Percentiles rank a stretch among this genome's conserved stretches.
Conservation (phyloP, 768 basidiomycete genomes). For the Termitomyces sp. region DNA sequence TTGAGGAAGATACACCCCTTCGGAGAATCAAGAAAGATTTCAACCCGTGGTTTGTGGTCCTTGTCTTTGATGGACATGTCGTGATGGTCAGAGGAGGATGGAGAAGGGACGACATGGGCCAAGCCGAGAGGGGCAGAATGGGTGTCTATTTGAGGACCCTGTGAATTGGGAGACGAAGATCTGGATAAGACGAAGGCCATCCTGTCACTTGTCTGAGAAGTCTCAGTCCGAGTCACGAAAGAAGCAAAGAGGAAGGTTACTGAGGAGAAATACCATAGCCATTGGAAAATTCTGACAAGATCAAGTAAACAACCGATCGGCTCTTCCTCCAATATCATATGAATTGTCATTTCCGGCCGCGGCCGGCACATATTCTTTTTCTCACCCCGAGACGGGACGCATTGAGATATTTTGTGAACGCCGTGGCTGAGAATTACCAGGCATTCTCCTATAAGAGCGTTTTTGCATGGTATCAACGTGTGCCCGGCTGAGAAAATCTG, state of each 20-base stretch:
- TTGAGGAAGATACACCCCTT: slow-evolving; percentile 51
- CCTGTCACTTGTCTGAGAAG: slow-evolving; percentile 1
- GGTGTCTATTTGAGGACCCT: slow-evolving; percentile 10
- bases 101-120: slow-evolving; percentile 3
- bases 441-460: no score
- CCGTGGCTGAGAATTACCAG: no score
- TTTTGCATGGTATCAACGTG: no score
- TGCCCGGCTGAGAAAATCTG: no score
- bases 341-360: background rate
- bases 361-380: no score
- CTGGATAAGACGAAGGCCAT: slow-evolving; percentile 20
- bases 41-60: slow-evolving; percentile 47
- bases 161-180: slow-evolving; percentile 11
- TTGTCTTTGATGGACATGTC: slow-evolving; percentile 40
- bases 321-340: background rate
- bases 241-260: background rate
- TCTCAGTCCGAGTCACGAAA: background rate
- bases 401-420: no score
- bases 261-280: background rate
- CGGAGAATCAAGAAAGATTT: slow-evolving; percentile 72
- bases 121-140: background rate
- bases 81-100: slow-evolving; percentile 6
- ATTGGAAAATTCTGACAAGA: background rate
- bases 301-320: background rate
- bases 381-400: no score